These are phyloP conservation scores for Dicorynia guianensis DNA, from an alignment of 306 rosid species.

Conservation along the genomic window DNA sequence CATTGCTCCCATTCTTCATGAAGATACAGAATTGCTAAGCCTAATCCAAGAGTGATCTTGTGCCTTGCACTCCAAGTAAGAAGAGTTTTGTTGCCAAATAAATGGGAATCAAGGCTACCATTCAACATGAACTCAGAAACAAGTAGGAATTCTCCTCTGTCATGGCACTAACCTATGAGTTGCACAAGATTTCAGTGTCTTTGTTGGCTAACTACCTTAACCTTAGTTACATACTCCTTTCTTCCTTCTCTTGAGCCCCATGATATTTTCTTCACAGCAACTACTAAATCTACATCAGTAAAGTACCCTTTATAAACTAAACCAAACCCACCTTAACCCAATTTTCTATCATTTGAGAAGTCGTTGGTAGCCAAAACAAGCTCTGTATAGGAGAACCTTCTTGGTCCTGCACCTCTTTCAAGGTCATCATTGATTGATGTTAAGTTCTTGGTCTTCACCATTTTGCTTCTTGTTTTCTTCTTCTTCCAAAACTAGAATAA, in stretches of 20 bases:
- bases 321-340: constrained; percentile 52
- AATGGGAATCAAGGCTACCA: constrained; percentile 18
- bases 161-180: constrained; percentile 28
- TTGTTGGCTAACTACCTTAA: constrained; percentile 27
- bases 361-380: constrained; percentile 36
- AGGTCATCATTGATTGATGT: constrained; percentile 11
- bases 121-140: constrained; percentile 37
- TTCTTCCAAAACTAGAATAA: background rate
- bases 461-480: background rate
- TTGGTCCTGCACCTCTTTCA: constrained; percentile 33
- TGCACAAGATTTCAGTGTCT: constrained; percentile 15
- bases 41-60: constrained; percentile 30
- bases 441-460: background rate
- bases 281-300: background rate
- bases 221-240: constrained; percentile 37
- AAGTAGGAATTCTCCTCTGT: background rate
- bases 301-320: background rate
- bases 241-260: constrained; percentile 38
- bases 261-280: constrained; percentile 44
- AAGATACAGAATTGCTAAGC: constrained; percentile 41
- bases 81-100: background rate
- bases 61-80: constrained; percentile 16
- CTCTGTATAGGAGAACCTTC: constrained; percentile 32
- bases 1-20: constrained; percentile 46
- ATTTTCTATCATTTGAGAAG: constrained; percentile 34